A percentile compares a stretch with the other conserved stretches of the same genome.
Evolutionary conservation across 371 early-diverging fungal species (phyloP).

Genomic region (Massospora cicadina): DNA sequence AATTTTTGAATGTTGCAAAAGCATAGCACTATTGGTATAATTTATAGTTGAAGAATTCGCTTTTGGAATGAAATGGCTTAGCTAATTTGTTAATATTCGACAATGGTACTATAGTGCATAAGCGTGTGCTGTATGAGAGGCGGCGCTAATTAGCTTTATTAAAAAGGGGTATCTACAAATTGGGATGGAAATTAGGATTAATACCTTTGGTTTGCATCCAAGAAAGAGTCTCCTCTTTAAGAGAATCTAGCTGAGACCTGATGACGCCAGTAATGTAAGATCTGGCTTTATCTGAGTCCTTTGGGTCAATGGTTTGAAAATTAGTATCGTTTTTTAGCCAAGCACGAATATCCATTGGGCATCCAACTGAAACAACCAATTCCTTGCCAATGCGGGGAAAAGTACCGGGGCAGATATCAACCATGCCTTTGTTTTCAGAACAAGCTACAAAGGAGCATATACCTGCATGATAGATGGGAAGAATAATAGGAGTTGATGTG

Average conservation of each 20-base stretch:
- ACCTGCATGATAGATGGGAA: constrained; percentile 53
- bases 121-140: too few relatives aligned
- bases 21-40: too few relatives aligned
- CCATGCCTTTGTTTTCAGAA: constrained; percentile 20
- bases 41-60: too few relatives aligned
- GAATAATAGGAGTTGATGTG: constrained; percentile 31
- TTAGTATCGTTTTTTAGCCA: not conserved
- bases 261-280: not conserved
- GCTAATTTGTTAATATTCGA: too few relatives aligned
- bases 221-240: not conserved
- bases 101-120: too few relatives aligned
- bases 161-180: too few relatives aligned
- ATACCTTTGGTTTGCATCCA: not conserved
- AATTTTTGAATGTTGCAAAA: too few relatives aligned
- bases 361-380: constrained; percentile 17
- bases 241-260: not conserved
- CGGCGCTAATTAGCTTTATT: too few relatives aligned
- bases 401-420: constrained; percentile 25
- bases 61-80: too few relatives aligned
- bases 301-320: not conserved
- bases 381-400: constrained; percentile 16
- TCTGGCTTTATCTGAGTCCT: not conserved
- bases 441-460: not conserved
- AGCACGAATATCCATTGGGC: constrained; percentile 17
- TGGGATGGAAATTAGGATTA: not conserved